Conservation (phyloP, 257 asterid genomes). For the Prunella vulgaris region DNA sequence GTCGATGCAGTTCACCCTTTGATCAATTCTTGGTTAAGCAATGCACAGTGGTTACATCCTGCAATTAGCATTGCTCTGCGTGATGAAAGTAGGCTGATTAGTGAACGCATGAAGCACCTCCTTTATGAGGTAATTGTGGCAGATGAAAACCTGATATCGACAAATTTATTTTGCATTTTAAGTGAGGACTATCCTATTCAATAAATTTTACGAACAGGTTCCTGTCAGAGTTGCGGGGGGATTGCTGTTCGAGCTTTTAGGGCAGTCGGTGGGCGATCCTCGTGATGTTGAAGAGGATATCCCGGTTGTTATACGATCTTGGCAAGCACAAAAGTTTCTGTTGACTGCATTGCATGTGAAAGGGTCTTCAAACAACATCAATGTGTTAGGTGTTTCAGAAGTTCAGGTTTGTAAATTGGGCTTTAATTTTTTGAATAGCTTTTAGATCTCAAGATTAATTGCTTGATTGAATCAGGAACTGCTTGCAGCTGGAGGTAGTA, state of each 20-base stretch:
- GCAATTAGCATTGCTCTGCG: conserved; percentile 42
- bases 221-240: conserved; percentile 53
- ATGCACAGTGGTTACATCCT: conserved; percentile 47
- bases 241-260: conserved; percentile 47
- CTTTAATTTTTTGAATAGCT: background rate
- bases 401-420: conserved; percentile 35
- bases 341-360: conserved; percentile 41
- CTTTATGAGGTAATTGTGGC: conserved; percentile 36
- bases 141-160: too few species aligned
- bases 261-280: conserved; percentile 45
- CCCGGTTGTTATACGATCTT: conserved; percentile 42
- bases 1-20: conserved; percentile 34
- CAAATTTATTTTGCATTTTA: background rate
- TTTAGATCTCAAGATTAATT: background rate
- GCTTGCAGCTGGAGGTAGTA: conserved; percentile 44
- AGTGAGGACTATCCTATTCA: background rate
- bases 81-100: conserved; percentile 46
- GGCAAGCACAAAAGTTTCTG: conserved; percentile 45
- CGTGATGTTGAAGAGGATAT: conserved; percentile 36
- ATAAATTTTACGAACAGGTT: conserved; percentile 28
- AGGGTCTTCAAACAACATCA: conserved; percentile 38
- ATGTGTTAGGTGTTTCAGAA: conserved; percentile 42
- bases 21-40: conserved; percentile 33
- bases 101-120: conserved; percentile 52
- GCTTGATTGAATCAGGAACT: conserved; percentile 33